Evolutionary conservation across 2,329 filamentous ascomycete species (phyloP).

Genomic region (Exophiala sp.): DNA sequence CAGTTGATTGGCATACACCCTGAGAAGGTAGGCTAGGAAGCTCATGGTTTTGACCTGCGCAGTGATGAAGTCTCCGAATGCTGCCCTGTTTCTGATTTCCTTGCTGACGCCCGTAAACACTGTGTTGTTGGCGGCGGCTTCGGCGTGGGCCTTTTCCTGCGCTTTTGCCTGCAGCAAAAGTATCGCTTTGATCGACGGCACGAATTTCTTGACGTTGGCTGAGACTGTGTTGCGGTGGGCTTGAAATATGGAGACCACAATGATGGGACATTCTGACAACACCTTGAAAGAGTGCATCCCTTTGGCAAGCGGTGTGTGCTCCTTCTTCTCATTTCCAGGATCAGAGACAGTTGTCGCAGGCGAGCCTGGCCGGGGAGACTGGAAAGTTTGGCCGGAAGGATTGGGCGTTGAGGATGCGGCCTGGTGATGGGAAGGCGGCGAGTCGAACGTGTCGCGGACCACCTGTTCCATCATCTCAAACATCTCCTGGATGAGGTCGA

Average conservation of each 20-base stretch:
- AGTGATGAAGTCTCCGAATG: slow-evolving; percentile 95
- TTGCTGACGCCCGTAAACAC: slow-evolving; percentile 91
- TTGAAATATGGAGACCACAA: slow-evolving; percentile 97
- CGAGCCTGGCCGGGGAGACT: slow-evolving; percentile 83
- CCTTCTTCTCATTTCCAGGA: slow-evolving; percentile 74
- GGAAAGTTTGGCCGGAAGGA: slow-evolving; percentile 59
- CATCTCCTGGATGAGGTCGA: slow-evolving; percentile 88
- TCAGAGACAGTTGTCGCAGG: slow-evolving; percentile 74
- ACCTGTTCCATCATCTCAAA: slow-evolving; percentile 93
- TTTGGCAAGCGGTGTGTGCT: slow-evolving; percentile 72
- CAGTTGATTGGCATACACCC: slow-evolving; percentile 80
- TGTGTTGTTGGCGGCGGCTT: slow-evolving; percentile 70
- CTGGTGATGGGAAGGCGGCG: slow-evolving; percentile 45
- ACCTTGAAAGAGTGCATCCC: slow-evolving; percentile 99
- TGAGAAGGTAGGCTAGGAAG: slow-evolving; percentile 85
- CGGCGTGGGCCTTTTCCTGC: slow-evolving; percentile 83
- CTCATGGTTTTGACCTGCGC: slow-evolving; percentile 99
- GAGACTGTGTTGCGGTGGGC: slow-evolving; percentile 74
- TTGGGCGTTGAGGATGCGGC: slow-evolving; percentile 47
- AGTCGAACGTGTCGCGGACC: slow-evolving; percentile 92
- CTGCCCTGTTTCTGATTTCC: slow-evolving; percentile 85
- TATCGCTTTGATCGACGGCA: slow-evolving; percentile 87
- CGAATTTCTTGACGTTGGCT: slow-evolving; percentile 83
- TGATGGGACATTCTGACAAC: slow-evolving; percentile 93
- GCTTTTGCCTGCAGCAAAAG: slow-evolving; percentile 83